phyloP scores from a whole-genome alignment of 2,329 filamentous ascomycete species.

The Escovopsis sp. region DNA sequence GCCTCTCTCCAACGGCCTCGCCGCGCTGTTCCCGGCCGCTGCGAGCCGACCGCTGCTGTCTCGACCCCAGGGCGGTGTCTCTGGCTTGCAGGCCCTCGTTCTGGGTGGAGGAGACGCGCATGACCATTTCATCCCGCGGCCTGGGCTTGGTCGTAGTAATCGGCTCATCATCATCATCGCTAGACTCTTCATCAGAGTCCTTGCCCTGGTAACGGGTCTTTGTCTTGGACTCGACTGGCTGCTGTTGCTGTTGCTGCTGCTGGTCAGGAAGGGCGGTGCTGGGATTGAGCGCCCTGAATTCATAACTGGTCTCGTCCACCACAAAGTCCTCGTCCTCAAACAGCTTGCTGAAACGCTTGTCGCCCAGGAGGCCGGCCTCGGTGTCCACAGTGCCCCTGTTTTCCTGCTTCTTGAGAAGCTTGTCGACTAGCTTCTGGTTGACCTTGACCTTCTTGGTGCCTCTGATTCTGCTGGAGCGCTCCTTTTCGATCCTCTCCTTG shows the following conservation, averaged over 20 bases:
- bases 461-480: constrained; percentile 85
- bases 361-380: constrained; percentile 55
- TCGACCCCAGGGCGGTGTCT: constrained; percentile 43
- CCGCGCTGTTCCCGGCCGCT: constrained; percentile 28
- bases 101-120: constrained; percentile 58
- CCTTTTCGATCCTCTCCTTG: constrained; percentile 91
- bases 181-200: constrained; percentile 30
- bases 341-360: constrained; percentile 73
- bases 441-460: constrained; percentile 97
- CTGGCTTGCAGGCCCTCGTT: constrained; percentile 40
- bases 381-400: constrained; percentile 42
- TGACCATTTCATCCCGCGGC: constrained; percentile 30
- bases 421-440: constrained; percentile 70
- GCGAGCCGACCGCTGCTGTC: constrained; percentile 35
- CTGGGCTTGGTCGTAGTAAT: constrained; percentile 12
- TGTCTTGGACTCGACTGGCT: constrained; percentile 19
- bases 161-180: constrained; percentile 21
- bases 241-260: constrained; percentile 8
- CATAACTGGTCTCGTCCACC: constrained; percentile 76
- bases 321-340: constrained; percentile 90
- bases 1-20: constrained; percentile 46
- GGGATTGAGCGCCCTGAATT: constrained; percentile 81
- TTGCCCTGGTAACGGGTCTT: constrained; percentile 22
- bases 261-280: constrained; percentile 42
- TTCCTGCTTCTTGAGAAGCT: constrained; percentile 51